Base-by-base conservation (phyloP, 495 filamentous ascomycete genomes). In the Aspergillus sclerotiicarbonarius region DNA sequence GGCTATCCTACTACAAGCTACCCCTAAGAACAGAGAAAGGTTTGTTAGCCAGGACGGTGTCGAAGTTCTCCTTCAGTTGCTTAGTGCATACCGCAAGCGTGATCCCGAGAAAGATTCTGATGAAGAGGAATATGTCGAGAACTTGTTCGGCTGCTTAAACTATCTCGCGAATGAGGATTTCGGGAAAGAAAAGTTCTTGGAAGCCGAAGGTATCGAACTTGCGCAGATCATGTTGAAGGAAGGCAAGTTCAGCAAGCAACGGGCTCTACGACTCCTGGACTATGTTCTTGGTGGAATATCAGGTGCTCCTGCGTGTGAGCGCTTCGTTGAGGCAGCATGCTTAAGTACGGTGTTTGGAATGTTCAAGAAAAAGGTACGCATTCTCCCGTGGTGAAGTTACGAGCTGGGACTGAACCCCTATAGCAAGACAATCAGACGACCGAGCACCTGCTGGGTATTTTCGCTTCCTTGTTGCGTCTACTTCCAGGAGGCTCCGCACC, bases 91-190 rank as follows among this genome's bases (percentile, higher is more conserved):
- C 73, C 87, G 95, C 18, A 90, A 89, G 72, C 83, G 85, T 30
- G 94, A 99, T 63, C 95, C 95, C 0, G 79, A 79, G 21, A 94
- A 90, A 65, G 90, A 91, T 32, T 88, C 88, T 8, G 86, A 93
- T 48, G 95, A 98, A 64, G 91, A 96, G 69, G 95, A 98, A 71
- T 96, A 88, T 68, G 87, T 94, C 50, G 91, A 96, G 69, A 96
- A 98, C 59, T 54, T 96, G 29, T 99, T 98, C 64, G 91, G 94
- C 64, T 81, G 84, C 31, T 65, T 96, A 25, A 89, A 87, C 8
- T 93, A 89, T 64, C 69, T 95, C 3, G 89, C 90, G 0, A 89
- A 95, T 66, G 86, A 91, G 55, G 65, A 79, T 3, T 76, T 78
- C 21, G 92, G 92, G 7, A 97, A 97, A 62, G 67, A 71, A 9